A percentile compares a stretch with the other conserved stretches of the same genome.
Evolutionary conservation across 805 yeast species (phyloP).

Genomic region (Isabelozyma heimii): DNA sequence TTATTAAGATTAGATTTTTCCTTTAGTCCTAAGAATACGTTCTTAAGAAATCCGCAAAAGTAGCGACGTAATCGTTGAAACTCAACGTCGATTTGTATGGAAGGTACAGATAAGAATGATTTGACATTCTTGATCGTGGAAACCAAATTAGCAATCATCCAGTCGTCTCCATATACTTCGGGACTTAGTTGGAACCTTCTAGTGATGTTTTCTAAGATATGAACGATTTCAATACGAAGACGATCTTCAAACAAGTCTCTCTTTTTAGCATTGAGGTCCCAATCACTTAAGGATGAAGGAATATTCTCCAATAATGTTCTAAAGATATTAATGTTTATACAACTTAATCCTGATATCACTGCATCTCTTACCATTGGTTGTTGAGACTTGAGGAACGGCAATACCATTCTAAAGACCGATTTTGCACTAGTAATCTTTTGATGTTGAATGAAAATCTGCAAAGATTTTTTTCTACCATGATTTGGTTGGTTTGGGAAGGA

Average conservation of each 20-base stretch:
- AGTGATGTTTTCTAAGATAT: conserved; percentile 67
- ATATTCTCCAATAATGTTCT: conserved; percentile 75
- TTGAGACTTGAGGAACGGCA: conserved; percentile 73
- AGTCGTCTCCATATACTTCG: conserved; percentile 57
- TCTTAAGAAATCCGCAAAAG: conserved; percentile 79
- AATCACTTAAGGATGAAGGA: conserved; percentile 53
- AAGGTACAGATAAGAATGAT: conserved; percentile 51
- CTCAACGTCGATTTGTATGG: conserved; percentile 62
- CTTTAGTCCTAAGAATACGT: conserved; percentile 57
- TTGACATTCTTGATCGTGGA: conserved; percentile 62
- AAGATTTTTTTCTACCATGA: conserved; percentile 74
- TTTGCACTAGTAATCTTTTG: conserved; percentile 91
- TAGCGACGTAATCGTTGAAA: conserved; percentile 78
- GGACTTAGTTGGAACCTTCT: conserved; percentile 53
- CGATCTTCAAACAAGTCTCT: conserved; percentile 37
- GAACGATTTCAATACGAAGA: conserved; percentile 73
- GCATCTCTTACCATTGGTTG: conserved; percentile 78
- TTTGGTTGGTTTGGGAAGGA: conserved; percentile 48
- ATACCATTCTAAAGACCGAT: conserved; percentile 81
- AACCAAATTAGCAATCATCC: conserved; percentile 64
- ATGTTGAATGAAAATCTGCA: conserved; percentile 81
- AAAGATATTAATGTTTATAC: conserved; percentile 87
- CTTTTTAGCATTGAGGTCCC: conserved; percentile 36
- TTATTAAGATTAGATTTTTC: conserved; percentile 36
- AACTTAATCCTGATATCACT: conserved; percentile 82